Evolutionary conservation across 805 yeast species (phyloP).

Genomic region (Yarrowia porcina): DNA sequence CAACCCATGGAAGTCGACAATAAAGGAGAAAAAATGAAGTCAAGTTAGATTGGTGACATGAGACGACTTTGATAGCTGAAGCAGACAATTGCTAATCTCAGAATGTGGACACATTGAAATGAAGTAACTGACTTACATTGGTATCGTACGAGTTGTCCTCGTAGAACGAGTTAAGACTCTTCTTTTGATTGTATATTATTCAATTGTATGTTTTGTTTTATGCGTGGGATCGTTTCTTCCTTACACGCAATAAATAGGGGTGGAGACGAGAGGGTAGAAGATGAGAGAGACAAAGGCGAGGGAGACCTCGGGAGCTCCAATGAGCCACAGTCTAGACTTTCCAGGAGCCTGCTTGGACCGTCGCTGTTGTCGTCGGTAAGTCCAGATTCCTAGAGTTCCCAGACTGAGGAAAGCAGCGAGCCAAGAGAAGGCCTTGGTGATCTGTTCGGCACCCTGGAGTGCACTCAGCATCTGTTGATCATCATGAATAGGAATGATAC

Average conservation of each 20-base stretch:
- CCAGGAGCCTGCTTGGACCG: not conserved
- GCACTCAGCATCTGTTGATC: not conserved
- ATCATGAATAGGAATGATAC: not conserved
- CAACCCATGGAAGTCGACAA: too few relatives aligned
- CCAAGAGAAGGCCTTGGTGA: constrained; percentile 6
- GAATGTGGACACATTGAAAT: too few relatives aligned
- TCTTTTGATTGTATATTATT: too few relatives aligned
- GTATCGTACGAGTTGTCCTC: too few relatives aligned
- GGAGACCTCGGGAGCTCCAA: constrained; percentile 13
- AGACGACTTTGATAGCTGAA: too few relatives aligned
- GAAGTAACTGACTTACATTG: too few relatives aligned
- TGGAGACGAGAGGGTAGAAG: constrained; percentile 7
- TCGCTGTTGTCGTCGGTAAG: constrained; percentile 7
- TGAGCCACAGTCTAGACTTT: not conserved
- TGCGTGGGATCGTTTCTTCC: not conserved
- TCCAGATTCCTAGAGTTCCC: constrained; percentile 4
- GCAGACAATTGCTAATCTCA: too few relatives aligned
- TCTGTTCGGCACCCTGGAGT: not conserved
- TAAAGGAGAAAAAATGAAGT: too few relatives aligned
- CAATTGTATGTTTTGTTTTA: not conserved
- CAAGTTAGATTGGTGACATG: too few relatives aligned
- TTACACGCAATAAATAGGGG: constrained; percentile 1
- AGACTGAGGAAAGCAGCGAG: not conserved
- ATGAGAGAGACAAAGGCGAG: not conserved
- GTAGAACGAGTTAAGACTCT: too few relatives aligned